Evolutionary conservation across 129 eudicot genomes (phyloP), one percentile per base, ranked within the genome.

Genomic region (Centrapalus pauciflorus): DNA sequence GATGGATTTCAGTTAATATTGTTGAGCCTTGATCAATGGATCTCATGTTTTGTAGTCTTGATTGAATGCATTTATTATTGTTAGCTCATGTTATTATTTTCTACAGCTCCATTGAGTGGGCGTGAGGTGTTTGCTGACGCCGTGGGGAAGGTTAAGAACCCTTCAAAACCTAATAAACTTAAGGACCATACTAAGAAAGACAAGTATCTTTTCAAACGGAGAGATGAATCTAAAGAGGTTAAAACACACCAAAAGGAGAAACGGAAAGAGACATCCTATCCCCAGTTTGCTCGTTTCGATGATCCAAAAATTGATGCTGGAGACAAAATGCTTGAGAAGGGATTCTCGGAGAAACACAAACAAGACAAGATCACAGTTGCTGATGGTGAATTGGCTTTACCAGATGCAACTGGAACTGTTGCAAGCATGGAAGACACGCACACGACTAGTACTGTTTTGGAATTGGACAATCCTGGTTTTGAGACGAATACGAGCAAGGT

Each of bases 51-150:
- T n/a, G n/a, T n/a, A n/a, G n/a, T n/a, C n/a, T n/a, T n/a, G n/a
- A n/a, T n/a, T n/a, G n/a, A n/a, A n/a, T 24, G 40, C 23, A 52
- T 70, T 26, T 9, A 7, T 63, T 49, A 30, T 49, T 17, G 70
- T 55, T 48, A 34, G 25, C 43, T 80, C 67, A 32, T 27, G 28
- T 3, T n/a, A n/a, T n/a, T n/a, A 14, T 65, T 21, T 66, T 68
- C 64, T 17, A 41, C 89, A 92, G 98, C 90, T 71, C 91, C 96
- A 34, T 75, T 94, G 83, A 94, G 94, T 80, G 99, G 97, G 52
- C 84, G 78, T 32, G 79, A 80, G 75, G 94, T 84, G 64, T 55
- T 84, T 73, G 95, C 97, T 1, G 99, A 93, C 49, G 68, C 95
- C 58, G 79, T 82, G 14, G 88, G 93, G 14, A 90, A 90, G 62